Evolutionary conservation across 2,329 filamentous ascomycete genomes (phyloP).

Genomic region (Venturia oleaginea): DNA sequence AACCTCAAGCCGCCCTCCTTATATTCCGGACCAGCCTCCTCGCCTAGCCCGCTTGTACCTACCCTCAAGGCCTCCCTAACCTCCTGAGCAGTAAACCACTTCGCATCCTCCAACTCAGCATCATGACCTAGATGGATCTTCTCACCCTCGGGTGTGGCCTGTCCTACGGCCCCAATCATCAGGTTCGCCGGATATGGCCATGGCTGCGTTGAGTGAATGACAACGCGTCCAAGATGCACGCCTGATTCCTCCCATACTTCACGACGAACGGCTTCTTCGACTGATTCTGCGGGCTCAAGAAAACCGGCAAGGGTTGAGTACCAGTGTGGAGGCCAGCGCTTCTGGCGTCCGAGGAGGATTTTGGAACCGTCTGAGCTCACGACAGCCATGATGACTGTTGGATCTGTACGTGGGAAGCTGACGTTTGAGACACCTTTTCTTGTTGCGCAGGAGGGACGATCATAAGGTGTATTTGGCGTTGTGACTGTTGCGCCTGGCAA

Average conservation of each 20-base stretch:
- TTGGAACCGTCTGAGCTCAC: slow-evolving; percentile 70
- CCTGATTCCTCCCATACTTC: slow-evolving; percentile 45
- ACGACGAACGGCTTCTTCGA: slow-evolving; percentile 42
- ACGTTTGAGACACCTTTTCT: slow-evolving; percentile 82
- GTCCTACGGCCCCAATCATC: slow-evolving; percentile 64
- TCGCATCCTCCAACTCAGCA: slow-evolving; percentile 80
- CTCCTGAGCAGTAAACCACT: slow-evolving; percentile 79
- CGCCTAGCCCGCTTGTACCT: slow-evolving; percentile 60
- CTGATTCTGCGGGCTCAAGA: slow-evolving; percentile 41
- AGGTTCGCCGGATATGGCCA: slow-evolving; percentile 47
- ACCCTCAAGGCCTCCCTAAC: slow-evolving; percentile 62
- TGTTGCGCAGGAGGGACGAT: slow-evolving; percentile 66
- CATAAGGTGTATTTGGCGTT: slow-evolving; percentile 31
- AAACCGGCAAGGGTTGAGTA: slow-evolving; percentile 69
- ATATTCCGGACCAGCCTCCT: slow-evolving; percentile 55
- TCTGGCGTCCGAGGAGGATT: slow-evolving; percentile 75
- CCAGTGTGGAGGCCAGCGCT: slow-evolving; percentile 75
- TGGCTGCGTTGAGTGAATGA: slow-evolving; percentile 43
- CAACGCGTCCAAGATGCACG: slow-evolving; percentile 39
- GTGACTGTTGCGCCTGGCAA: slow-evolving; percentile 28
- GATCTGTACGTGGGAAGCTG: slow-evolving; percentile 84
- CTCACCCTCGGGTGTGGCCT: slow-evolving; percentile 74
- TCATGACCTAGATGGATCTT: slow-evolving; percentile 76
- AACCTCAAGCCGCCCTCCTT: slow-evolving; percentile 69
- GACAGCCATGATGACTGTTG: slow-evolving; percentile 90